phyloP scores from a whole-genome alignment of 176 grass and related monocot species.

The Eleusine coracana region DNA sequence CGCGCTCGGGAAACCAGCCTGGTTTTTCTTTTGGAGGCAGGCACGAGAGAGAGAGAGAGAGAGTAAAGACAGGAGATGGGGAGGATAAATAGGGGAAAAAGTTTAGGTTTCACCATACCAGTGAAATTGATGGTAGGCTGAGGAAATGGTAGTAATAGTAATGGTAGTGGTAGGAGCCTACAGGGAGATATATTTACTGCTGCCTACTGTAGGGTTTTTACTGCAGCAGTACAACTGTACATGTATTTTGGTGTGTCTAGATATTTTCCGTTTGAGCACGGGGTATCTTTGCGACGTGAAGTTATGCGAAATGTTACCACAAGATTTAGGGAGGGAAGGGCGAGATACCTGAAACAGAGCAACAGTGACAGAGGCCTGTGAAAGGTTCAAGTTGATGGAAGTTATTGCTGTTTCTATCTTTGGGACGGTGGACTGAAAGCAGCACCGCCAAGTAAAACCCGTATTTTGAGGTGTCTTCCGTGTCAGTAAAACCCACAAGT shows the following conservation, averaged over 20 bases:
- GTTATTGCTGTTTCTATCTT: constrained; percentile 7
- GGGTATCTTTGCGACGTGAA: constrained; percentile 35
- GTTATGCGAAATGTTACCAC: constrained; percentile 6
- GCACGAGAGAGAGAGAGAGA: background rate
- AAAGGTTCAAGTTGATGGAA: background rate
- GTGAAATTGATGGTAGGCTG: constrained; percentile 5
- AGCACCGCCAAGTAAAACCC: background rate
- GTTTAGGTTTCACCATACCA: background rate
- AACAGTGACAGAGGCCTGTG: background rate
- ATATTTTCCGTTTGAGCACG: constrained; percentile 10
- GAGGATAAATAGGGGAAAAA: constrained; percentile 13
- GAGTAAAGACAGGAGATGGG: background rate
- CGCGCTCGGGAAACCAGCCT: constrained; percentile 62
- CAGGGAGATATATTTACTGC: background rate
- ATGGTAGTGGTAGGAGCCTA: background rate
- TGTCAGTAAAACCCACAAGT: background rate
- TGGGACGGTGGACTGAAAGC: background rate
- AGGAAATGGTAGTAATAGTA: background rate
- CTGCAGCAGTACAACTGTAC: background rate
- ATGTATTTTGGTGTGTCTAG: background rate
- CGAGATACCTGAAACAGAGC: background rate
- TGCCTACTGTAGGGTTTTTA: background rate
- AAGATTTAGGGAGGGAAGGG: background rate
- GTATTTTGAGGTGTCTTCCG: background rate
- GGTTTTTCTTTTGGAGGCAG: constrained; percentile 78